phyloP scores from a whole-genome alignment of 2,329 filamentous ascomycete genomes.

The Penicillium sp. region DNA sequence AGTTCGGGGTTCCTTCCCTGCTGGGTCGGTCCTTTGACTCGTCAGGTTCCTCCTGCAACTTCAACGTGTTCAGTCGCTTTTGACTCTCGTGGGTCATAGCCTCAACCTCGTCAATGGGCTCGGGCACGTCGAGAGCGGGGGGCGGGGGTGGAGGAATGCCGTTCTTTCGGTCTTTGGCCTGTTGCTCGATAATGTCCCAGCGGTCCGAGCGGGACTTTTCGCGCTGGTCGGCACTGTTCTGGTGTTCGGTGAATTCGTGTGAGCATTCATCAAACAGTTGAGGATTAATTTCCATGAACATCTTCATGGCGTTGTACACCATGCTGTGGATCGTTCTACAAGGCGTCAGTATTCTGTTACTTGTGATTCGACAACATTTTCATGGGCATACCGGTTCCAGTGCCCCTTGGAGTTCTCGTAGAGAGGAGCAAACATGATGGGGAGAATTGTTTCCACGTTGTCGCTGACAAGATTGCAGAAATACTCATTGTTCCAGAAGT shows the following conservation, averaged over 20 bases:
- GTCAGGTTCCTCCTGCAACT: constrained; percentile 74
- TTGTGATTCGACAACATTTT: background rate
- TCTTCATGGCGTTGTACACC: constrained; percentile 99
- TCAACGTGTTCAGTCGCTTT: constrained; percentile 84
- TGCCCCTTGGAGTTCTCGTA: constrained; percentile 99
- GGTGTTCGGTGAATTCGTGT: constrained; percentile 94
- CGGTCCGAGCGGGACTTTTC: constrained; percentile 80
- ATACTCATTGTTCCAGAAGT: constrained; percentile 99
- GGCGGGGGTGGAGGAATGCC: constrained; percentile 41
- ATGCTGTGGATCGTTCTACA: constrained; percentile 95
- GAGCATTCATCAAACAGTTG: constrained; percentile 98
- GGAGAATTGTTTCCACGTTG: constrained; percentile 96
- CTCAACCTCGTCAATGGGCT: constrained; percentile 69
- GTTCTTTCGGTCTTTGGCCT: constrained; percentile 70
- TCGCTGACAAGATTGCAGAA: constrained; percentile 99
- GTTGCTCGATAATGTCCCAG: constrained; percentile 83
- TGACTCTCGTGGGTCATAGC: constrained; percentile 78
- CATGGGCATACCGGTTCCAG: constrained; percentile 80
- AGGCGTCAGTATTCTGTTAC: constrained; percentile 26
- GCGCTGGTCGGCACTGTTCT: constrained; percentile 85
- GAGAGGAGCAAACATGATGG: constrained; percentile 98
- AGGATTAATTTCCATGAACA: constrained; percentile 99
- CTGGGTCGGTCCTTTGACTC: constrained; percentile 55
- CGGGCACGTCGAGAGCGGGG: constrained; percentile 47
- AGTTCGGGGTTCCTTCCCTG: constrained; percentile 40